Evolutionary conservation across 257 asterid species (phyloP), one percentile per base, ranked within the genome.

Genomic region (Rauvolfia tetraphylla): DNA sequence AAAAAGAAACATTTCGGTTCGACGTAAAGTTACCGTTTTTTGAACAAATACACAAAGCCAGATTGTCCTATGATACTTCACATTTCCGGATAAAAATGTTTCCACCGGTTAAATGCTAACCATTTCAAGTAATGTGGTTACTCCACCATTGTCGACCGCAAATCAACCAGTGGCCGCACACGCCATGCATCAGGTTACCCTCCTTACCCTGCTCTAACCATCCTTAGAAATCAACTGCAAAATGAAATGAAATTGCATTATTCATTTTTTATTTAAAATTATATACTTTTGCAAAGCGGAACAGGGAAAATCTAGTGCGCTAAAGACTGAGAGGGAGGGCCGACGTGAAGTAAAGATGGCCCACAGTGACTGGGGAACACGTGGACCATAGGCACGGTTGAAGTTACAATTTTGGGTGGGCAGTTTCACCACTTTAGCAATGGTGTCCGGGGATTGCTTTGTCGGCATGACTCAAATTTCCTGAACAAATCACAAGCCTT

Each of bases 271-370:
- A n/a, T n/a, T n/a, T n/a, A 41, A 41, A 41, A 41, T 4, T 9
- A 41, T 41, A 41, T 44, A 44, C 49, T 8, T 0, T 44, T 6
- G 11, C 3, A 66, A 8, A 22, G 15, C 22, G 4, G n/a, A n/a
- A n/a, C n/a, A n/a, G n/a, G n/a, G n/a, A n/a, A n/a, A n/a, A n/a
- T n/a, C n/a, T n/a, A n/a, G n/a, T n/a, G n/a, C n/a, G n/a, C n/a
- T n/a, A 33, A 68, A 66, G 13, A 7, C 12, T 3, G 5, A 9
- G 5, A 41, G n/a, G 3, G 1, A 12, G 0, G 75, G 73, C 84
- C 81, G 79, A 81, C 79, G 78, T 49, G 56, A 72, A 49, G 74
- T 62, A 66, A 72, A 66, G 78, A 73, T 65, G 79, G 81, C 79
- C 63, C 81, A 67, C 2, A 4, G 53, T 25, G 84, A 42, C 68